These are phyloP conservation scores for Blastocystis sp. DNA, from an alignment of 352 stramenopile species.

Conservation along the genomic window DNA sequence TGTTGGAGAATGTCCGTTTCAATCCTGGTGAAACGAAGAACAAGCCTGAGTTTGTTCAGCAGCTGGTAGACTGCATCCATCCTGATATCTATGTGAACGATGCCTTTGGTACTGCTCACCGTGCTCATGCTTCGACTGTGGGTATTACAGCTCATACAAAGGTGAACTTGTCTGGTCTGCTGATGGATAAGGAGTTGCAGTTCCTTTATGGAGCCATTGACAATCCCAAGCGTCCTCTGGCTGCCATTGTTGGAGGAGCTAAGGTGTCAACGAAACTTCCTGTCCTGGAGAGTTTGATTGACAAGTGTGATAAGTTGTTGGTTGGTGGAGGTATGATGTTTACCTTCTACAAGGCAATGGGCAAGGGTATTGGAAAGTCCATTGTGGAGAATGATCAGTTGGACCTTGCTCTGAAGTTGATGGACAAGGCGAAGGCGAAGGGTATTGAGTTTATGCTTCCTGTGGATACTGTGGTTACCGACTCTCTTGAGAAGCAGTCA, in stretches of 20 bases:
- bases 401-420: constrained; percentile 81
- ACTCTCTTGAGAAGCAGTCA: constrained; percentile 86
- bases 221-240: constrained; percentile 88
- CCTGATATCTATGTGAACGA: constrained; percentile 98
- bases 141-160: constrained; percentile 85
- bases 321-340: constrained; percentile 99
- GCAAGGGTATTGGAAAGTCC: constrained; percentile 89
- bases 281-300: constrained; percentile 97
- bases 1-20: constrained; percentile 99
- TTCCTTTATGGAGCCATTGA: constrained; percentile 99
- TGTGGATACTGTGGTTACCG: constrained; percentile 92
- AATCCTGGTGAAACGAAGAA: constrained; percentile 93
- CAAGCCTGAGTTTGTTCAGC: constrained; percentile 83
- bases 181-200: constrained; percentile 98
- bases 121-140: constrained; percentile 95
- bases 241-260: constrained; percentile 95
- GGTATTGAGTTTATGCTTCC: constrained; percentile 94
- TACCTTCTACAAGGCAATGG: constrained; percentile 98
- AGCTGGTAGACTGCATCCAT: constrained; percentile 81
- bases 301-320: constrained; percentile 97
- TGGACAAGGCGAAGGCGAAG: constrained; percentile 94
- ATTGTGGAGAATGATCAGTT: constrained; percentile 87
- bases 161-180: constrained; percentile 83
- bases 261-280: constrained; percentile 99
- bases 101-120: constrained; percentile 97